phyloP scores from a whole-genome alignment of 805 yeast genomes.

The Cyberlindnera misumaiensis region DNA sequence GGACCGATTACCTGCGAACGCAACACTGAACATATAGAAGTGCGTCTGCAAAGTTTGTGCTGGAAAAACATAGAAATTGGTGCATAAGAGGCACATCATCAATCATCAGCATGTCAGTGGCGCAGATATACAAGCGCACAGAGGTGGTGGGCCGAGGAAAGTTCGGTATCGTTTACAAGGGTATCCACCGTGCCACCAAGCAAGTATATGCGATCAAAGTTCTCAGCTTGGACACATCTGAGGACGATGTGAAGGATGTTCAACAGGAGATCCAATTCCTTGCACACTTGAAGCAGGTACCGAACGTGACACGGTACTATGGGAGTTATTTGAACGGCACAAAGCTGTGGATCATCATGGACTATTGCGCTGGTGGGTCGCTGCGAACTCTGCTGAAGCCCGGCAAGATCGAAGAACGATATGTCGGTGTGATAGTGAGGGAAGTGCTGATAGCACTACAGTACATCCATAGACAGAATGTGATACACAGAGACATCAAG shows the following conservation, averaged over 20 bases:
- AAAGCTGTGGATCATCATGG: constrained; percentile 97
- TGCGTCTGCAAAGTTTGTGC: too few relatives aligned
- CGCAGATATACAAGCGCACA: constrained; percentile 58
- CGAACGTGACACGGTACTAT: constrained; percentile 89
- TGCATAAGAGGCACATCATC: not conserved
- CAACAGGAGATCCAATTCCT: constrained; percentile 88
- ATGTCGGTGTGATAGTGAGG: constrained; percentile 76
- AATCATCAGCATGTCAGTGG: constrained; percentile 12
- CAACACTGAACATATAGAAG: too few relatives aligned
- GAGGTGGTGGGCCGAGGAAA: constrained; percentile 95
- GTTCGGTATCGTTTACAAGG: constrained; percentile 95
- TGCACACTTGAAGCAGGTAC: constrained; percentile 72
- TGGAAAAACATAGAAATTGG: too few relatives aligned
- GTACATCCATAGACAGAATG: constrained; percentile 81
- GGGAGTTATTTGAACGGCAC: constrained; percentile 85
- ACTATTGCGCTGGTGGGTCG: constrained; percentile 94
- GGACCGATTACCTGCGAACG: too few relatives aligned
- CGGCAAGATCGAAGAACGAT: constrained; percentile 80
- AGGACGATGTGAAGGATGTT: constrained; percentile 91
- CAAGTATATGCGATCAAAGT: constrained; percentile 90
- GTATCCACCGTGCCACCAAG: constrained; percentile 59
- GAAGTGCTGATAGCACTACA: constrained; percentile 74
- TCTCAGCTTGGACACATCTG: constrained; percentile 83
- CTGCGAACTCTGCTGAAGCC: constrained; percentile 66
- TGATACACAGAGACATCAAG: constrained; percentile 92